Base-by-base conservation (phyloP, 2,329 filamentous ascomycete genomes). In the Taxawa tesnikishii region DNA sequence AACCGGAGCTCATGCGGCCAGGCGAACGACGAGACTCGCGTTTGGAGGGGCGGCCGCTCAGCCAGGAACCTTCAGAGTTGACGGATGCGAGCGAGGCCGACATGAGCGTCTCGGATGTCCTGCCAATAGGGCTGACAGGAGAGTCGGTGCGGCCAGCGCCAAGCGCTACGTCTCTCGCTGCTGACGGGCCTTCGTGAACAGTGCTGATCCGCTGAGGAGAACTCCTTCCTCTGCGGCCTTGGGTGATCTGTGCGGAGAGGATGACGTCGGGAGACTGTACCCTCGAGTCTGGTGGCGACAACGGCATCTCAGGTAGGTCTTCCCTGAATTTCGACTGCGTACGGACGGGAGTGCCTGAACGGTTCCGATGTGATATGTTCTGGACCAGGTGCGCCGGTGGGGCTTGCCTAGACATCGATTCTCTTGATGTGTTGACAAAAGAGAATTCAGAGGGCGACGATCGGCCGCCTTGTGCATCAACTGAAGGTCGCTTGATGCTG, bases 1-100 rank as follows among this genome's bases (percentile, higher is more conserved):
- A 68, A 11, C 58, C 56, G 14, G 59, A 49, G 41, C 64, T 67
- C 42, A 65, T 68, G 30, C 55, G 58, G 41, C 60, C 44, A 43
- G 58, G 49, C 34, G 57, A 60, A 43, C 49, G 59, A 48, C 49
- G 58, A 41, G 62, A 68, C 35, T 52, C 55, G 27, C 59, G 58
- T 52, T 68, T 59, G 43, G 65, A 54, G 39, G 68, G 65, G 35
- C 78, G 76, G 11, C 88, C 85, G 3, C 85, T 90, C 2, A 98
- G 75, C 90, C 90, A 98, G 1, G 87, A 94, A 4, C 73, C 90
- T 60, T 98, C 90, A 0, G 87, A 94, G 50, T 94, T 90, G 37
- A 96, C 83, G 0, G 87, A 94, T 2, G 85, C 90, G 12, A 96
- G 67, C 0, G 88, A 96, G 54, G 87, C 79, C 17, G 85, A 83